Percentiles rank a stretch among this genome's conserved stretches.
phyloP scores from a whole-genome alignment of 176 grass and related monocot species.

The Oryza officinalis region DNA sequence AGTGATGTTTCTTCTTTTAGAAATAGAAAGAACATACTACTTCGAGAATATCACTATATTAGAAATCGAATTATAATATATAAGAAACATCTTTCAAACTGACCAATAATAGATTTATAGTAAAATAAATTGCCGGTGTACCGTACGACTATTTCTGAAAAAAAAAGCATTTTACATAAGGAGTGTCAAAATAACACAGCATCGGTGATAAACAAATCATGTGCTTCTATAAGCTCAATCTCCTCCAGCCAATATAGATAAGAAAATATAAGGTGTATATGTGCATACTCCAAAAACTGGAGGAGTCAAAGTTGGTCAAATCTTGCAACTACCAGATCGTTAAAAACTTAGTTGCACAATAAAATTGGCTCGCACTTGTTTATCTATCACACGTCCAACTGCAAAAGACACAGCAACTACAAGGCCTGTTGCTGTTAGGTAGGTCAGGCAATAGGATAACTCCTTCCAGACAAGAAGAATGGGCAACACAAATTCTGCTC shows the following conservation, averaged over 20 bases:
- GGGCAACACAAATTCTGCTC: conserved; percentile 9
- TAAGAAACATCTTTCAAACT: not conserved
- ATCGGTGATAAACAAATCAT: not conserved
- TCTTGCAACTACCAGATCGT: conserved; percentile 6
- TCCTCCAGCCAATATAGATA: not conserved
- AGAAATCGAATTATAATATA: not conserved
- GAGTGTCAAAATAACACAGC: not conserved
- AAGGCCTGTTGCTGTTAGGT: conserved; percentile 31
- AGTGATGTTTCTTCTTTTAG: conserved; percentile 13
- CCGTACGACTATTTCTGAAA: not conserved
- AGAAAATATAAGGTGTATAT: not conserved
- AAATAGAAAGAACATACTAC: not conserved
- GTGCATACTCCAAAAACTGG: not conserved
- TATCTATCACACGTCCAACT: conserved; percentile 35
- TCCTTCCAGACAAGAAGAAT: conserved; percentile 39
- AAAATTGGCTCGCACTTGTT: conserved; percentile 26
- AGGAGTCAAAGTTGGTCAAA: not conserved
- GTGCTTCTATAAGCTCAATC: not conserved
- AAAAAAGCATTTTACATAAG: not conserved
- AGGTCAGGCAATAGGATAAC: conserved; percentile 14
- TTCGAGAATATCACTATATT: conserved; percentile 4
- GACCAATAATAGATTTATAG: not conserved
- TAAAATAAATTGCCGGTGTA: not conserved
- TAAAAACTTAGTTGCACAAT: not conserved
- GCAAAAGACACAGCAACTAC: conserved; percentile 40